A percentile compares a stretch with the other conserved stretches of the same genome.
phyloP scores from a whole-genome alignment of 768 basidiomycete species.

The Phanerochaete carnosa region DNA sequence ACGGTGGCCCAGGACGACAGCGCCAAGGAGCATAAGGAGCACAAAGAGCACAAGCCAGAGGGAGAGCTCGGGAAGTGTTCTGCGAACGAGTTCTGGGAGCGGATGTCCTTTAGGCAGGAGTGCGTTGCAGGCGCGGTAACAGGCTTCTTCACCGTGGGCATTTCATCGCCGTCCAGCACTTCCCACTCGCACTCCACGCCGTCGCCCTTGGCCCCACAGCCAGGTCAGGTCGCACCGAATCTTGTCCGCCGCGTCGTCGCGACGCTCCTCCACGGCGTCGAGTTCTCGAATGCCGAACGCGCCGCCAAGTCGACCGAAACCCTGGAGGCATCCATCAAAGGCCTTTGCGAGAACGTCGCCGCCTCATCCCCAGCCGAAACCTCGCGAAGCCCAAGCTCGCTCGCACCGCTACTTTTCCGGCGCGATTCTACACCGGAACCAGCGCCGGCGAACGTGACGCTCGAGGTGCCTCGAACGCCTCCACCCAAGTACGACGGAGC shows the following conservation, averaged over 20 bases:
- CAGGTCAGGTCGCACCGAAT: conserved; percentile 61
- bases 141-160: conserved; percentile 81
- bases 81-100: conserved; percentile 91
- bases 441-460: conserved; percentile 12
- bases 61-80: conserved; percentile 60
- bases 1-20: conserved; percentile 5
- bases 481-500: conserved; percentile 26
- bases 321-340: conserved; percentile 63
- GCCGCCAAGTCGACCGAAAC: conserved; percentile 68
- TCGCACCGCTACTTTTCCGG: conserved; percentile 12
- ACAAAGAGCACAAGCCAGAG: conserved; percentile 26
- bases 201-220: conserved; percentile 47
- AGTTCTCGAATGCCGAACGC: conserved; percentile 68
- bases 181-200: conserved; percentile 18
- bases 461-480: conserved; percentile 53
- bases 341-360: conserved; percentile 65
- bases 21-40: conserved; percentile 21
- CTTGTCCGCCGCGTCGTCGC: conserved; percentile 69
- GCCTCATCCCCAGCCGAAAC: conserved; percentile 5
- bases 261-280: conserved; percentile 68
- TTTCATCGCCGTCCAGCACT: conserved; percentile 3
- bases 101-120: conserved; percentile 95
- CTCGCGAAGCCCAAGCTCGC: conserved; percentile 4
- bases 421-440: conserved; percentile 21
- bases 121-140: conserved; percentile 88